A percentile compares a stretch with the other conserved stretches of the same genome.
Conservation (phyloP, 2,329 filamentous ascomycete genomes). For the Aspergillus chevalieri region DNA sequence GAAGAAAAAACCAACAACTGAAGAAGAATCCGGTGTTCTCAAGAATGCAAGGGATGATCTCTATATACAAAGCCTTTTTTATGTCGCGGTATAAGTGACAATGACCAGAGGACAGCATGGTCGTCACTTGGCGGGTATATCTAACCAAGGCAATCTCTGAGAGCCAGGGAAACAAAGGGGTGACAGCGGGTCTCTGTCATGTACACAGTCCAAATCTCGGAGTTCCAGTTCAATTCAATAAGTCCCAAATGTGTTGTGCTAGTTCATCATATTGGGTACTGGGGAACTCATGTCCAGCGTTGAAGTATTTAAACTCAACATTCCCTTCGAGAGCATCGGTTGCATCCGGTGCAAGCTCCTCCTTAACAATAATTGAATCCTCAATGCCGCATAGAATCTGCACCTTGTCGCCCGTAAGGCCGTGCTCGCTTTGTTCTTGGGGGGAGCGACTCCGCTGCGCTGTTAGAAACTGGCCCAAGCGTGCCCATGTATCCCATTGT, state of each 20-base stretch:
- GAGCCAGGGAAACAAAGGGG: neutral
- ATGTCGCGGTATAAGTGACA: neutral
- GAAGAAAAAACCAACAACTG: neutral
- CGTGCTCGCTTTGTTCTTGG: slow-evolving; percentile 22
- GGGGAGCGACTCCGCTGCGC: slow-evolving; percentile 30
- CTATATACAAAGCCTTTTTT: slow-evolving; percentile 6
- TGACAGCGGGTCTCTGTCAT: neutral
- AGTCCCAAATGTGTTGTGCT: slow-evolving; percentile 45
- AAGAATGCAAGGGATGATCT: slow-evolving; percentile 1
- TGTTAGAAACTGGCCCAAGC: slow-evolving; percentile 48
- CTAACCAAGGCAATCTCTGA: neutral
- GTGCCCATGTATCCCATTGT: slow-evolving; percentile 54
- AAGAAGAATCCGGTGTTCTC: slow-evolving; percentile 1
- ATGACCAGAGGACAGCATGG: neutral
- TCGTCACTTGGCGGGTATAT: slow-evolving; percentile 3
- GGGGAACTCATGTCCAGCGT: slow-evolving; percentile 65
- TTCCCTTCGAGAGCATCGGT: slow-evolving; percentile 52
- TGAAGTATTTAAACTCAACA: slow-evolving; percentile 51
- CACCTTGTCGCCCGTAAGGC: slow-evolving; percentile 45
- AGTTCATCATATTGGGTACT: slow-evolving; percentile 57
- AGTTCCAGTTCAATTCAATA: slow-evolving; percentile 15
- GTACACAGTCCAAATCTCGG: neutral
- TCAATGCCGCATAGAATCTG: slow-evolving; percentile 60
- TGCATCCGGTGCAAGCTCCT: slow-evolving; percentile 60
- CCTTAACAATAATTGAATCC: slow-evolving; percentile 61